phyloP scores from a whole-genome alignment of 1,284 basidiomycete genomes.

The Cutaneotrichosporon curvatum region DNA sequence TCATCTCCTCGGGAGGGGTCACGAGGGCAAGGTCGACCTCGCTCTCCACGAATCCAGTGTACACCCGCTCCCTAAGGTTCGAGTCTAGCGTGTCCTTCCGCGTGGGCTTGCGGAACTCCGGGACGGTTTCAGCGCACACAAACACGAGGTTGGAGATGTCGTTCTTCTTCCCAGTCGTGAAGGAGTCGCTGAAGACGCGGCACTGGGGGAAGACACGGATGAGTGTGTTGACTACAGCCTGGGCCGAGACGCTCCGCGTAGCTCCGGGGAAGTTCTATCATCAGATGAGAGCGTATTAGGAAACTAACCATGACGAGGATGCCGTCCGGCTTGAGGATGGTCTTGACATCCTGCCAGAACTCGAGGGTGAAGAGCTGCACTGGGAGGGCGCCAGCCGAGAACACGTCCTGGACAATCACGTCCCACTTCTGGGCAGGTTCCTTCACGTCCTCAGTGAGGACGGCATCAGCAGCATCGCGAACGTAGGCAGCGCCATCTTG shows the following conservation, averaged over 20 bases:
- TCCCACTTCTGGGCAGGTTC: constrained; percentile 54
- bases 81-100: constrained; percentile 30
- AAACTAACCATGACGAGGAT: constrained; percentile 67
- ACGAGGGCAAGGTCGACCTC: constrained; percentile 25
- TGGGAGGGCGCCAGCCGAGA: constrained; percentile 80
- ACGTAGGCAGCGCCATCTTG: constrained; percentile 69
- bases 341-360: constrained; percentile 68
- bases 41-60: constrained; percentile 22
- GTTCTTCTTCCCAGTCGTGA: constrained; percentile 46
- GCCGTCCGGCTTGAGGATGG: constrained; percentile 61
- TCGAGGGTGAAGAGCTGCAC: constrained; percentile 70
- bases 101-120: constrained; percentile 57
- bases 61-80: constrained; percentile 29
- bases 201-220: constrained; percentile 63
- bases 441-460: background rate
- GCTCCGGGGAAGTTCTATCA: constrained; percentile 65
- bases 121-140: constrained; percentile 29
- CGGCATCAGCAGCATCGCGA: constrained; percentile 40
- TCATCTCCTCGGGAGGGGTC: too few relatives aligned
- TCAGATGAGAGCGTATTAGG: background rate
- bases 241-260: constrained; percentile 57
- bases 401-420: constrained; percentile 81
- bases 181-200: constrained; percentile 66
- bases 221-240: constrained; percentile 63
- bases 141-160: constrained; percentile 68